Evolutionary conservation across 768 basidiomycete species (phyloP), one percentile per base, ranked within the genome.

Genomic region (Trametopsis cervina): DNA sequence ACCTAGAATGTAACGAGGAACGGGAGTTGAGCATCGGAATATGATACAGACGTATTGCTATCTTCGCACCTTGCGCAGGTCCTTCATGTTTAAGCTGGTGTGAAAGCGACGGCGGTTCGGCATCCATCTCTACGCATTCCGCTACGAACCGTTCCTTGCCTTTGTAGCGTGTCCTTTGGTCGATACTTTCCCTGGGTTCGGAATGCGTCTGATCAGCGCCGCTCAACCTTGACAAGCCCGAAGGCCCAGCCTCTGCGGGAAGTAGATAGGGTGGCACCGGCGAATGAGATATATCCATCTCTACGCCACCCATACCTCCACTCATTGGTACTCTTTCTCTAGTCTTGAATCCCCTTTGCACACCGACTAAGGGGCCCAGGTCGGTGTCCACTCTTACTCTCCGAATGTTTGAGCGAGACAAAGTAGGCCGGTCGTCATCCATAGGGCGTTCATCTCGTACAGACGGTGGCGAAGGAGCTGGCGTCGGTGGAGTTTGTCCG

Each of bases 271-370:
- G n/a, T n/a, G n/a, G n/a, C n/a, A n/a, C n/a, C n/a, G n/a, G n/a
- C n/a, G n/a, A n/a, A n/a, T n/a, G n/a, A n/a, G n/a, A 9, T 21
- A 39, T 38, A 4, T 36, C 68, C 64, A 83, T 72, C 67, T 82
- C 81, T 22, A 83, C 74, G 0, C 81, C 81, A 18, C 75, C 71
- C 66, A 85, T 71, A 3, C 85, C 84, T 1, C 84, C 80, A 36
- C 73, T 74, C 47, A 67, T 68, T 5, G 76, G 76, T 2, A 74
- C 66, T 54, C 69, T 67, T 60, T 84, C 84, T 39, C 73, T 63
- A 18, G 84, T 81, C 56, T 71, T 66, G 53, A 86, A 83, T 2
- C 85, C 83, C 3, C 85, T 66, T 51, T 75, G 66, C 21, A 60
- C 57, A 12, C 82, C 85, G 0, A 87, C 65, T 23, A 87, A 64